Conservation (phyloP, 805 yeast species). For the Metschnikowia continentalis region DNA sequence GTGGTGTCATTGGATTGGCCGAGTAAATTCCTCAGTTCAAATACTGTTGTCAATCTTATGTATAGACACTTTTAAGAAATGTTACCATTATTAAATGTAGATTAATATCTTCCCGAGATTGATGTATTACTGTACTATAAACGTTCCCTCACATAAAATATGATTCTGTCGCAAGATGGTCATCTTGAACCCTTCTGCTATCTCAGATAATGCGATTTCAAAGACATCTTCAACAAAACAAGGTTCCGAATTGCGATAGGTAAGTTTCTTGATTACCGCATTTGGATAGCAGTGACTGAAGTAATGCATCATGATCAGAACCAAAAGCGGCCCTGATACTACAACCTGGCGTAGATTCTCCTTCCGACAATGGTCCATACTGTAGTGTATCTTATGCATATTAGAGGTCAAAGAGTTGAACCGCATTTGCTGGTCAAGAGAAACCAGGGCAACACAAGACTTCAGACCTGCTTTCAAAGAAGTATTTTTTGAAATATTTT, state of each 20-base stretch:
- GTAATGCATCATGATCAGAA: conserved; percentile 56
- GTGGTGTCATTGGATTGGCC: conserved; percentile 91
- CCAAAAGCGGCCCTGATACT: conserved; percentile 79
- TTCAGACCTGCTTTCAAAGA: neutral
- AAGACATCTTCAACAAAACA: conserved; percentile 39
- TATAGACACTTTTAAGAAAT: neutral
- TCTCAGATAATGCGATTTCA: conserved; percentile 2
- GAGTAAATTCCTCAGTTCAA: conserved; percentile 19
- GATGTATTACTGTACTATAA: neutral
- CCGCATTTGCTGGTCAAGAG: conserved; percentile 47
- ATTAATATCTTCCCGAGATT: too few relatives aligned
- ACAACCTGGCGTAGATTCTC: conserved; percentile 64
- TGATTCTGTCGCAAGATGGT: conserved; percentile 3
- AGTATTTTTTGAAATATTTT: neutral
- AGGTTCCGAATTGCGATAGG: conserved; percentile 50
- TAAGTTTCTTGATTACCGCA: conserved; percentile 26
- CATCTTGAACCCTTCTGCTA: neutral
- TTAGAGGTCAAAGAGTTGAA: conserved; percentile 78
- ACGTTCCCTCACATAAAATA: conserved; percentile 10
- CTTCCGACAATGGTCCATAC: conserved; percentile 46
- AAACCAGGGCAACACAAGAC: conserved; percentile 19
- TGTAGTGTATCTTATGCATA: conserved; percentile 80
- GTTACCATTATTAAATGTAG: neutral
- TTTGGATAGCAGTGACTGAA: conserved; percentile 20
- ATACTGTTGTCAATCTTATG: neutral